Evolutionary conservation across 2,329 filamentous ascomycete genomes (phyloP).

Genomic region (Colletotrichum sp.): DNA sequence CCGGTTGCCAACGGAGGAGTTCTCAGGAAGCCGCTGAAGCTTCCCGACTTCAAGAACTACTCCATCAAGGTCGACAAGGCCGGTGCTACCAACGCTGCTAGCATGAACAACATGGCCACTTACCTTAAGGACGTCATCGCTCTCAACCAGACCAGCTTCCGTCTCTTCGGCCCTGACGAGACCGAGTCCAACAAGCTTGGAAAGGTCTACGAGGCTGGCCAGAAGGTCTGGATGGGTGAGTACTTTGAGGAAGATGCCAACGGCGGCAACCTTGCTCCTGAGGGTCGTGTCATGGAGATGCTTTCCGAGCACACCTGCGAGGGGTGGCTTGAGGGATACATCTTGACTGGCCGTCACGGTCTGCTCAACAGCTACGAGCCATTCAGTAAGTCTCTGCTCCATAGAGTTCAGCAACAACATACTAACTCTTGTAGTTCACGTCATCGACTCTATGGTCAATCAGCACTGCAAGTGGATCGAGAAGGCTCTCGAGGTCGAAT

Average conservation of each 20-base stretch:
- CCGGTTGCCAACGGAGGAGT: constrained; percentile 76
- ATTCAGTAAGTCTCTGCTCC: constrained; percentile 50
- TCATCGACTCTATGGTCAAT: constrained; percentile 87
- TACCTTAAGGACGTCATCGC: constrained; percentile 73
- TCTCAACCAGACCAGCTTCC: constrained; percentile 71
- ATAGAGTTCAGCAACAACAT: background rate
- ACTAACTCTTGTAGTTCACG: constrained; percentile 54
- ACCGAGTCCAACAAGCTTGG: constrained; percentile 82
- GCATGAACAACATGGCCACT: constrained; percentile 73
- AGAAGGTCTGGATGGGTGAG: constrained; percentile 83
- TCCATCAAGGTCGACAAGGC: constrained; percentile 65
- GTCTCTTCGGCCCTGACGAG: constrained; percentile 80
- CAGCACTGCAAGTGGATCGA: constrained; percentile 84
- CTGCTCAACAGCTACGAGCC: constrained; percentile 83
- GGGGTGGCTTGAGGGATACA: constrained; percentile 81
- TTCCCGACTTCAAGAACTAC: constrained; percentile 76
- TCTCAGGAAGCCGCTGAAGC: constrained; percentile 68
- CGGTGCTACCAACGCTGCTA: constrained; percentile 60
- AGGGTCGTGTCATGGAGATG: constrained; percentile 82
- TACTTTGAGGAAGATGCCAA: constrained; percentile 79
- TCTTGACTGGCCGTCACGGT: constrained; percentile 77
- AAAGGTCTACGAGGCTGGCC: constrained; percentile 73
- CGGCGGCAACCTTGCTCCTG: constrained; percentile 72
- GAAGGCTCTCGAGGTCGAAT: constrained; percentile 80
- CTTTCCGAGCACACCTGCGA: constrained; percentile 83